Conservation (phyloP, 2,329 filamentous ascomycete genomes). For the Fusarium dlaminii region DNA sequence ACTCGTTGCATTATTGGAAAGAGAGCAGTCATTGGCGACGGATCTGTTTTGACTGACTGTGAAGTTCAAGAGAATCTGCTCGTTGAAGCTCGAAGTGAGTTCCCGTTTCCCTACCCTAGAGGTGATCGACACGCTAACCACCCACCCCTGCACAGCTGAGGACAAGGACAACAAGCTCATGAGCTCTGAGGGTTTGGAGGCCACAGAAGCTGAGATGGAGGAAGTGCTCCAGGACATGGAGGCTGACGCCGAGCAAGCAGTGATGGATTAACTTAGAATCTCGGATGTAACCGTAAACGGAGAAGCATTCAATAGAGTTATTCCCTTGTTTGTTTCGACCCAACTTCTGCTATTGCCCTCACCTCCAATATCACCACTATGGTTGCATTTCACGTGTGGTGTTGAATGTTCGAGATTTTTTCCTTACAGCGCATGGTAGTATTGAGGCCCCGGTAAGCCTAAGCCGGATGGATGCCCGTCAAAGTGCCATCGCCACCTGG, state of each 20-base stretch:
- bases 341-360: neutral
- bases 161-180: conserved; percentile 75
- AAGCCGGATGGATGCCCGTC: neutral
- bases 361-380: neutral
- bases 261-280: conserved; percentile 31
- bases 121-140: conserved; percentile 14
- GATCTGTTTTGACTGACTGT: conserved; percentile 82
- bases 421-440: neutral
- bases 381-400: neutral
- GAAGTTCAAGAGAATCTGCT: conserved; percentile 92
- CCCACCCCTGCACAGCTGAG: conserved; percentile 59
- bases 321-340: neutral
- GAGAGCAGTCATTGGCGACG: conserved; percentile 83
- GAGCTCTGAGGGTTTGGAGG: conserved; percentile 73
- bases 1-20: conserved; percentile 89
- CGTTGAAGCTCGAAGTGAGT: conserved; percentile 79
- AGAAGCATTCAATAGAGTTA: conserved; percentile 13
- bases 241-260: conserved; percentile 45
- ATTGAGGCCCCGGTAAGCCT: neutral
- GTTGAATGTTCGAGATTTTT: neutral
- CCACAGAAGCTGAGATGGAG: conserved; percentile 69
- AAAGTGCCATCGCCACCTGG: conserved; percentile 1
- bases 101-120: conserved; percentile 28
- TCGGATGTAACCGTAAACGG: conserved; percentile 3
- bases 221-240: conserved; percentile 59